These are phyloP conservation scores for Nemania diffusa DNA, from an alignment of 2,329 filamentous ascomycete genomes.

Conservation along the genomic window DNA sequence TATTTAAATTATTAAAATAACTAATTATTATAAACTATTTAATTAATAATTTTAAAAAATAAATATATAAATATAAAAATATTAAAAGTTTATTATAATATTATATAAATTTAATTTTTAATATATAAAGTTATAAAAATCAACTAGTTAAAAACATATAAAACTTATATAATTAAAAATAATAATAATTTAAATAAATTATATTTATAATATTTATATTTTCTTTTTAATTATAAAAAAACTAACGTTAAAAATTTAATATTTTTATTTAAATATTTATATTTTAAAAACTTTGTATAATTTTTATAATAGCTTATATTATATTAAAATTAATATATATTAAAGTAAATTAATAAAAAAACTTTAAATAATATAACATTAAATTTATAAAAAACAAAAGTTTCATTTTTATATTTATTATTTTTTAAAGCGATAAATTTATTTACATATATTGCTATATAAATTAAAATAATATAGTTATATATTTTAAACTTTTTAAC, in stretches of 20 bases:
- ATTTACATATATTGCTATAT: constrained; percentile 4
- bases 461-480: constrained; percentile 8
- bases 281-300: not conserved
- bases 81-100: too few relatives aligned
- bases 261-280: constrained; percentile 1
- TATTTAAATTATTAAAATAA: too few relatives aligned
- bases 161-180: too few relatives aligned
- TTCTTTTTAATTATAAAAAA: too few relatives aligned
- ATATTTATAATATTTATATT: not conserved
- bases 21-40: too few relatives aligned
- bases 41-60: too few relatives aligned
- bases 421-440: not conserved
- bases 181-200: not conserved
- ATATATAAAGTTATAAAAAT: too few relatives aligned
- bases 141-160: too few relatives aligned
- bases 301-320: too few relatives aligned
- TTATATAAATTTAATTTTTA: too few relatives aligned
- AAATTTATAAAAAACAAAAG: too few relatives aligned
- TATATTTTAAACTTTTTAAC: not conserved
- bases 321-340: not conserved
- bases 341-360: not conserved
- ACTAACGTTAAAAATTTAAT: not conserved
- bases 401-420: not conserved
- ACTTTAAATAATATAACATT: not conserved
- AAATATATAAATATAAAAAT: too few relatives aligned